phyloP scores from a whole-genome alignment of 2,329 filamentous ascomycete species.

The Bipolaris bicolor region DNA sequence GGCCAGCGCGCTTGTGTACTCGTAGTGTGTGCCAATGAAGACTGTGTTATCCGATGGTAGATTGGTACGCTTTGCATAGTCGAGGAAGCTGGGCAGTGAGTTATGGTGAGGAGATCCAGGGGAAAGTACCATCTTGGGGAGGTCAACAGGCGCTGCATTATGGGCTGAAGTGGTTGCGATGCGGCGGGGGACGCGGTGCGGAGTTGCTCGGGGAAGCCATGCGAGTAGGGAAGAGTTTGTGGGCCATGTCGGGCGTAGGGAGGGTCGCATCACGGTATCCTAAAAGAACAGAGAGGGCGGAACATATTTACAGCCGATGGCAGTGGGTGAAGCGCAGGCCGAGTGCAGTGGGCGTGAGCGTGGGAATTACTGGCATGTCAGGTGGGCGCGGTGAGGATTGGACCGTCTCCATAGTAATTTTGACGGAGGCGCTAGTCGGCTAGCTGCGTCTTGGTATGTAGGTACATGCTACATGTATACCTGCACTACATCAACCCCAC shows the following conservation, averaged over 20 bases:
- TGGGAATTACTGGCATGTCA: conserved; percentile 4
- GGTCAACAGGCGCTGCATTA: conserved; percentile 31
- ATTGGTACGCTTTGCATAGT: conserved; percentile 64
- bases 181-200: conserved; percentile 35
- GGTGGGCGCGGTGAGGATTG: conserved; percentile 2
- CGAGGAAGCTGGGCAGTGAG: conserved; percentile 68
- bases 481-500: conserved; percentile 11
- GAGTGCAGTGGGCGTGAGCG: conserved; percentile 4
- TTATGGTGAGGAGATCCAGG: conserved; percentile 59
- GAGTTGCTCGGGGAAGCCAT: conserved; percentile 30
- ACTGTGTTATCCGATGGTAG: conserved; percentile 64
- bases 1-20: conserved; percentile 68
- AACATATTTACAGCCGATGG: conserved; percentile 33
- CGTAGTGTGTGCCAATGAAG: conserved; percentile 77
- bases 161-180: conserved; percentile 36
- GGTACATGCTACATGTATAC: no score
- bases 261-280: conserved; percentile 37
- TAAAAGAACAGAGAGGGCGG: not conserved
- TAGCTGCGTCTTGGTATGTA: conserved; percentile 26
- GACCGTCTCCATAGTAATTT: conserved; percentile 1
- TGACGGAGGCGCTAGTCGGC: conserved; percentile 16
- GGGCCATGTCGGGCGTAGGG: conserved; percentile 32
- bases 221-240: conserved; percentile 25
- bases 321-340: not conserved
- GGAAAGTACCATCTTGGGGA: conserved; percentile 36